Conservation (phyloP, 352 stramenopile species). For the Thraustochytrium striatum region DNA sequence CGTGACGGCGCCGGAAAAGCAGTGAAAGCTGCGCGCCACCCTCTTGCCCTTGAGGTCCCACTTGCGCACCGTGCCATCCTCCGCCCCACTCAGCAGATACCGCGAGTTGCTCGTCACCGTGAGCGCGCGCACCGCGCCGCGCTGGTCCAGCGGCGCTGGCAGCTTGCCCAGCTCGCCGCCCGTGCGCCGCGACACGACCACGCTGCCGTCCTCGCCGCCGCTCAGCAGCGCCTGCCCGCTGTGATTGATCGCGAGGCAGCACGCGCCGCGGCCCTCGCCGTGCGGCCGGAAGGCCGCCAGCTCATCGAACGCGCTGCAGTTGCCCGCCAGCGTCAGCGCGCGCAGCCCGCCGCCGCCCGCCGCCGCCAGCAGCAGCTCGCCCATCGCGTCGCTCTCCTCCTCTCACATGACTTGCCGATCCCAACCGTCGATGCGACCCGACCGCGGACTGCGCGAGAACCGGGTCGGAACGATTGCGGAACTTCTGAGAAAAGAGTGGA, state of each 20-base stretch:
- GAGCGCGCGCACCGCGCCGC: neutral
- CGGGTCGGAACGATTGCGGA: neutral
- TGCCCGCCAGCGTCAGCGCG: neutral
- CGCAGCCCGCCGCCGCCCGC: neutral
- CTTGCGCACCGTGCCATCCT: constrained; percentile 15
- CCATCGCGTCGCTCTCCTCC: neutral
- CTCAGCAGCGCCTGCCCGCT: neutral
- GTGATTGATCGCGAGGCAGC: neutral
- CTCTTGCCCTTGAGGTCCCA: constrained; percentile 8
- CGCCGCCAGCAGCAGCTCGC: constrained; percentile 1
- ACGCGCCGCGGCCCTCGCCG: neutral
- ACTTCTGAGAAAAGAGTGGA: neutral
- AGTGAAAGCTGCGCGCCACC: constrained; percentile 5
- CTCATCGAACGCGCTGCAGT: neutral
- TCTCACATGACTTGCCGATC: neutral
- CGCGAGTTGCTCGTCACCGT: neutral
- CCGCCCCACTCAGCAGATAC: neutral
- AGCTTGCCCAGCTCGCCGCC: neutral
- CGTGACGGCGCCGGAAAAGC: neutral
- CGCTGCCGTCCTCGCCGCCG: constrained; percentile 5
- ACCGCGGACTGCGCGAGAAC: too few relatives aligned
- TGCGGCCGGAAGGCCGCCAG: neutral
- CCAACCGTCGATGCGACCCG: too few relatives aligned
- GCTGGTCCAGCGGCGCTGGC: constrained; percentile 7
- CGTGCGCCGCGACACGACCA: neutral